Conservation (phyloP, 2,329 filamentous ascomycete genomes). For the Colletotrichum tanaceti region DNA sequence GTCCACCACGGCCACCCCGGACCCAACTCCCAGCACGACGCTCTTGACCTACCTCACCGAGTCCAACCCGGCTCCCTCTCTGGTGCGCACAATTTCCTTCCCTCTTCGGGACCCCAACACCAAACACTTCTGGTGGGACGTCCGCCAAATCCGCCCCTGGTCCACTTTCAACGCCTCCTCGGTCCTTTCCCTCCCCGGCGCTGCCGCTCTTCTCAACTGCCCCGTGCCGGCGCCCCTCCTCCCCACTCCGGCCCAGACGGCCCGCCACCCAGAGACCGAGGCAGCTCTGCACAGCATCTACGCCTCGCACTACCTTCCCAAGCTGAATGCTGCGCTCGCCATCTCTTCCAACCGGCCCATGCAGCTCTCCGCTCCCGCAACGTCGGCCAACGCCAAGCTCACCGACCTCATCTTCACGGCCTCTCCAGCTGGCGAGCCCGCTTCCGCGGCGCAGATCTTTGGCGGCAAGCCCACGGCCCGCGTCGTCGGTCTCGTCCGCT, state of each 20-base stretch:
- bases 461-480: conserved; percentile 64
- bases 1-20: conserved; percentile 54
- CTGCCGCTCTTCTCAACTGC: conserved; percentile 78
- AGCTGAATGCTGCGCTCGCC: conserved; percentile 85
- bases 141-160: conserved; percentile 89
- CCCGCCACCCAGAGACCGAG: conserved; percentile 82
- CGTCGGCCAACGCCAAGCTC: conserved; percentile 49
- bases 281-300: conserved; percentile 80
- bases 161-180: conserved; percentile 78
- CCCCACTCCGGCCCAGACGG: conserved; percentile 66
- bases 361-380: conserved; percentile 58
- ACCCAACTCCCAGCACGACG: conserved; percentile 70
- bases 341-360: conserved; percentile 77
- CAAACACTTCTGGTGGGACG: conserved; percentile 96
- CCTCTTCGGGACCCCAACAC: conserved; percentile 73
- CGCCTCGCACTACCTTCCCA: conserved; percentile 82
- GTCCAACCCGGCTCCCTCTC: conserved; percentile 82
- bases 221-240: conserved; percentile 72
- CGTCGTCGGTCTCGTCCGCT: conserved; percentile 87
- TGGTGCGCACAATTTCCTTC: conserved; percentile 83
- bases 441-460: conserved; percentile 65
- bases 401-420: conserved; percentile 73
- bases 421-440: conserved; percentile 67
- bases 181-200: conserved; percentile 78
- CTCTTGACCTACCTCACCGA: conserved; percentile 82